Evolutionary conservation across 768 basidiomycete genomes (phyloP), one percentile per base, ranked within the genome.

Genomic region (Boletellus ananas): DNA sequence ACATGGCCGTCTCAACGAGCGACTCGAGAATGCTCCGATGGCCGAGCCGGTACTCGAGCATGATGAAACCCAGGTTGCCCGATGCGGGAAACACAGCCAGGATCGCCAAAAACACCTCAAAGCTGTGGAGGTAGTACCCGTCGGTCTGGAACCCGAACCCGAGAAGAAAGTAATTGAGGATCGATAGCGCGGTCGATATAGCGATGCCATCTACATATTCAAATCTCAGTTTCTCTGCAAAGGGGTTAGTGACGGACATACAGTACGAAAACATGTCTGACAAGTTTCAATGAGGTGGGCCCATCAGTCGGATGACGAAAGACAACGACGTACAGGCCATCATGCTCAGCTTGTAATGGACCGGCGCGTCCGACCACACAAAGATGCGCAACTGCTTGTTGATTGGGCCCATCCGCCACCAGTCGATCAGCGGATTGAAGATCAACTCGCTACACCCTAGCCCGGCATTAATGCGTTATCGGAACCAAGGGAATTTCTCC

Each of bases 401-500:
- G 70, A 96, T 85, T 0, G 92, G 92, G 1, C 92, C 92, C 54
- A 79, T 58, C 34, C 73, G 74, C 79, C 83, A 85, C 92, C 91
- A 94, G 8, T 79, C 56, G 39, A 81, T 74, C 55, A 94, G 58
- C 0, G 94, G 94, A 59, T 93, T 83, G 78, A 94, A 94, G 50
- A 94, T 82, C 48, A 95, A 77, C 65, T 87, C 64, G 25, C 64
- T 64, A 36, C 64, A 64, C 0, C 62, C 62, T 64, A 50, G 41
- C 47, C n/a, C 7, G 6, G 4, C 18, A 29, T 17, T 38, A 27
- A n/a, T n/a, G n/a, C n/a, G n/a, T n/a, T n/a, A n/a, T n/a, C n/a
- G n/a, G n/a, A n/a, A n/a, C n/a, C n/a, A n/a, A n/a, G 77, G 20
- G 59, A 72, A 72, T 20, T 72, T 73, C 34, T 54, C 11, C 66